These are phyloP conservation scores for Phlyctochytrium planicorne DNA, from an alignment of 192 early-diverging fungal genomes.

Conservation along the genomic window DNA sequence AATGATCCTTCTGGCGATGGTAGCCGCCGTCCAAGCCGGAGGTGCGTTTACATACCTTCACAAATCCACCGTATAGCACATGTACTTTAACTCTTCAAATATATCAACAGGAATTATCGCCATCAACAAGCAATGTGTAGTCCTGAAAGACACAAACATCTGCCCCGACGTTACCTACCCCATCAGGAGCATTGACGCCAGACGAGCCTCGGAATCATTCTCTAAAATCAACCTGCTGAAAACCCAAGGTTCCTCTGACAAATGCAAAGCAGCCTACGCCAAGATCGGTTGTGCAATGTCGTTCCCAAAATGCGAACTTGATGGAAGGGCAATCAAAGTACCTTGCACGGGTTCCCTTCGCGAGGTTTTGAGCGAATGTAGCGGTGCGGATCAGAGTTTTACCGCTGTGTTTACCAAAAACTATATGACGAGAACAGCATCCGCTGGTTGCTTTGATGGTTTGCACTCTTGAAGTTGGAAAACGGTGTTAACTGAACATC, in stretches of 20 bases:
- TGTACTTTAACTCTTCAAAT: no score
- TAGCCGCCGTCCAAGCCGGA: no score
- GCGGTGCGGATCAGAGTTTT: neutral
- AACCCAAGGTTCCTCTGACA: neutral
- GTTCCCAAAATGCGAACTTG: neutral
- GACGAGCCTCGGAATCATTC: neutral
- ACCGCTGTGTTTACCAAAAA: neutral
- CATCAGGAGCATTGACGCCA: neutral
- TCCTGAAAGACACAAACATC: neutral
- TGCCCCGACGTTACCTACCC: neutral
- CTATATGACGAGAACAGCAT: neutral
- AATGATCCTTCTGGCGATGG: no score
- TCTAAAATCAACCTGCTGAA: neutral
- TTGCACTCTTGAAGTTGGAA: no score
- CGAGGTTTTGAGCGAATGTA: neutral
- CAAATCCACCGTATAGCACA: no score
- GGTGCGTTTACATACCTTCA: no score
- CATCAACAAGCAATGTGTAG: neutral
- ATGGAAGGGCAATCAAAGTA: neutral
- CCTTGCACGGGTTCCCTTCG: neutral
- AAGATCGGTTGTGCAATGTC: neutral
- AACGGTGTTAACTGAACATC: no score
- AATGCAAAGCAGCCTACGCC: neutral
- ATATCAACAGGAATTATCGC: no score
- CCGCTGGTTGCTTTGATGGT: no score